Evolutionary conservation across 768 basidiomycete species (phyloP).

Genomic region (Boletus sp.): DNA sequence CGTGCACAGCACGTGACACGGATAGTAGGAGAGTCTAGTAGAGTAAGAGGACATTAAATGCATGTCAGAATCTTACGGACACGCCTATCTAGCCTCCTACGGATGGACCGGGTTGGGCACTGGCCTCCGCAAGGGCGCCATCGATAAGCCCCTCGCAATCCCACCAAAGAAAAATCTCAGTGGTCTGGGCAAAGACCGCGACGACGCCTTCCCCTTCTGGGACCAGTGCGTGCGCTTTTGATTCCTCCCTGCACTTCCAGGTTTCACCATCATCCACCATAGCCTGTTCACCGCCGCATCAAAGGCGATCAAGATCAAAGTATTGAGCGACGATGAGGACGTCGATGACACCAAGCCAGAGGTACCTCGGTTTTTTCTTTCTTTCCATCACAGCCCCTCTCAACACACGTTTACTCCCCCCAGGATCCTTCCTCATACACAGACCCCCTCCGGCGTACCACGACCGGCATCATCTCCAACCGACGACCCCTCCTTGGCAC

Average conservation of each 20-base stretch:
- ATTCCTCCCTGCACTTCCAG: neutral
- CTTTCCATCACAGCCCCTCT: neutral
- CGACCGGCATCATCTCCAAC: slow-evolving; percentile 74
- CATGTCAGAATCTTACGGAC: slow-evolving; percentile 36
- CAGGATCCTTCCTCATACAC: slow-evolving; percentile 18
- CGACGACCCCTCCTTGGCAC: slow-evolving; percentile 54
- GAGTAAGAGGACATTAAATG: neutral
- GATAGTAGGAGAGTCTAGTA: neutral
- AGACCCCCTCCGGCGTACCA: slow-evolving; percentile 49
- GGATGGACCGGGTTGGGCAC: slow-evolving; percentile 88
- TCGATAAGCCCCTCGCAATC: slow-evolving; percentile 70
- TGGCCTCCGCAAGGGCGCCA: slow-evolving; percentile 80
- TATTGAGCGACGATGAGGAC: slow-evolving; percentile 52
- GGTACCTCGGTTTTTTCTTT: slow-evolving; percentile 1
- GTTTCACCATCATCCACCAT: neutral
- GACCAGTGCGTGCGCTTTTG: slow-evolving; percentile 78
- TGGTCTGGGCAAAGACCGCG: slow-evolving; percentile 89
- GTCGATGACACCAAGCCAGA: slow-evolving; percentile 22
- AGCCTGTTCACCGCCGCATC: slow-evolving; percentile 76
- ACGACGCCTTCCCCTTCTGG: slow-evolving; percentile 97
- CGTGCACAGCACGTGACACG: slow-evolving; percentile 10
- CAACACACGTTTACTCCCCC: neutral
- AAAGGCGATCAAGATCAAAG: slow-evolving; percentile 72
- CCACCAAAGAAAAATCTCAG: slow-evolving; percentile 82
- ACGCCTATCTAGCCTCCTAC: slow-evolving; percentile 70